Conservation (phyloP, 1,139 yeast species). For the Hyphopichia khmerensis region DNA sequence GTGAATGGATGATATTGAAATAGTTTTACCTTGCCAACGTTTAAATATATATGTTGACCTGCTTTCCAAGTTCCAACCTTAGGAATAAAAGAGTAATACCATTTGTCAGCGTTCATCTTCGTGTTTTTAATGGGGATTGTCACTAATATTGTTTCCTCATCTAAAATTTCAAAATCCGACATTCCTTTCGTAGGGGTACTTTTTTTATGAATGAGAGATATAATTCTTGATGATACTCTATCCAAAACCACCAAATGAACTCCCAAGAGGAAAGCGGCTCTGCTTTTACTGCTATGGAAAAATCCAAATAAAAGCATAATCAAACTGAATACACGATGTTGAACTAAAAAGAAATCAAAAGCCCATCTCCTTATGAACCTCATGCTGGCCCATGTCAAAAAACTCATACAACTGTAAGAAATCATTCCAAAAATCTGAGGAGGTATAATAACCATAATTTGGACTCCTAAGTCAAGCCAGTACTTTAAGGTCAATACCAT, state of each 20-base stretch:
- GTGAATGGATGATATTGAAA: conserved; percentile 52
- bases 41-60: conserved; percentile 47
- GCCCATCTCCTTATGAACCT: conserved; percentile 38
- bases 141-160: conserved; percentile 41
- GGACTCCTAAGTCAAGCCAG: conserved; percentile 41
- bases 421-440: conserved; percentile 54
- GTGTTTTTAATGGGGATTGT: conserved; percentile 31
- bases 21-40: conserved; percentile 34
- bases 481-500: conserved; percentile 30
- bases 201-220: conserved; percentile 30
- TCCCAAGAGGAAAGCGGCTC: conserved; percentile 37
- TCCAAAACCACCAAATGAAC: conserved; percentile 49
- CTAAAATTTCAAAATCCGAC: conserved; percentile 40
- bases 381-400: conserved; percentile 39
- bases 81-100: conserved; percentile 36
- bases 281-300: conserved; percentile 40
- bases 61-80: conserved; percentile 45
- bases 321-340: conserved; percentile 42
- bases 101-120: conserved; percentile 15
- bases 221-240: conserved; percentile 31
- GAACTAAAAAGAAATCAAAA: conserved; percentile 44
- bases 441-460: conserved; percentile 44
- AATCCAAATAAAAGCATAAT: conserved; percentile 44
- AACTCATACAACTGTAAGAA: conserved; percentile 36
- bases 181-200: conserved; percentile 40